phyloP scores from a whole-genome alignment of 1,284 basidiomycete species.

The Xerocomus amazonicus region DNA sequence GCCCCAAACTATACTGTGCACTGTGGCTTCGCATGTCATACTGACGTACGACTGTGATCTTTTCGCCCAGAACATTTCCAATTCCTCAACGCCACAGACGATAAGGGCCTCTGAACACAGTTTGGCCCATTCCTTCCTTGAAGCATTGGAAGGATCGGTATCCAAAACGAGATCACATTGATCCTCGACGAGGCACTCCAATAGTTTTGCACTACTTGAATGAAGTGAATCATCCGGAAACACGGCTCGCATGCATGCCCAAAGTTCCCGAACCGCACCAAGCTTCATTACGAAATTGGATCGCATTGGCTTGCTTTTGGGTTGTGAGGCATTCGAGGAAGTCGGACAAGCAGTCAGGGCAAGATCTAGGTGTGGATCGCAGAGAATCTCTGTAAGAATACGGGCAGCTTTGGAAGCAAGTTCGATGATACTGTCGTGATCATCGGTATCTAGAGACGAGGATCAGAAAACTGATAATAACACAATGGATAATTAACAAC shows the following conservation, averaged over 20 bases:
- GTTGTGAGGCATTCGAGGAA: conserved; percentile 10
- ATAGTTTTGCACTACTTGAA: conserved; percentile 42
- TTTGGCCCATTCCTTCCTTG: conserved; percentile 53
- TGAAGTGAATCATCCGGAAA: conserved; percentile 43
- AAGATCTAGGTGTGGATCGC: conserved; percentile 50
- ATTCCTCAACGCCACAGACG: conserved; percentile 42
- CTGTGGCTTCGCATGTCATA: conserved; percentile 24
- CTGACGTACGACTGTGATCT: conserved; percentile 15
- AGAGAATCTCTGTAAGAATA: conserved; percentile 49
- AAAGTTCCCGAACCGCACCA: conserved; percentile 50
- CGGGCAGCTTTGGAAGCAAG: conserved; percentile 42
- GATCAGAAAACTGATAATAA: conserved; percentile 9
- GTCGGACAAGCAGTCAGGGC: conserved; percentile 25
- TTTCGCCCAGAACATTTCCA: conserved; percentile 52
- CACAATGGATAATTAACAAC: conserved; percentile 27
- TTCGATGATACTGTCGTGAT: conserved; percentile 33
- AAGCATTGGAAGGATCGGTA: conserved; percentile 36
- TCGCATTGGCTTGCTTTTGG: conserved; percentile 13
- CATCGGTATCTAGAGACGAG: conserved; percentile 26
- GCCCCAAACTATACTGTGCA: conserved; percentile 51
- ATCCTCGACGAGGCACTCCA: conserved; percentile 46
- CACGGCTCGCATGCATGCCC: conserved; percentile 42
- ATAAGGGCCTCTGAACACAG: conserved; percentile 52
- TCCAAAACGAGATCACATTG: conserved; percentile 48
- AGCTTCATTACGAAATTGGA: conserved; percentile 49